Evolutionary conservation across 306 rosid species (phyloP), one percentile per base, ranked within the genome.

Genomic region (Quercus suber): DNA sequence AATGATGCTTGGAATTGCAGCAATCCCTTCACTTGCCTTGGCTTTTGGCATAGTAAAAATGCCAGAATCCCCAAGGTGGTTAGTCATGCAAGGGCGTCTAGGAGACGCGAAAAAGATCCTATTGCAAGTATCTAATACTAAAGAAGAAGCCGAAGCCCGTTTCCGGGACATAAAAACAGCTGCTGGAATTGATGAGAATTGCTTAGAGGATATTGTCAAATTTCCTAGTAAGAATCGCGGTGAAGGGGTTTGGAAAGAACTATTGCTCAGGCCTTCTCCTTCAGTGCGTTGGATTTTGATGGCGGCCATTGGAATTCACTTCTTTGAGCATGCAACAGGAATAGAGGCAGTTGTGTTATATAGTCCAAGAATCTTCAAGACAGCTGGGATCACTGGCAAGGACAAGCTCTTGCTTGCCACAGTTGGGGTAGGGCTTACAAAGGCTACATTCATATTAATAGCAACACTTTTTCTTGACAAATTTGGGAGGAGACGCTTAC

Each of bases 11-110:
- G 98, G 98, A 5, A 9, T 89, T 15, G 96, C 95, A 5, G 93
- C 90, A 1, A 20, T 89, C 59, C 99, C 99, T 61, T 90, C 98
- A 3, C 53, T 91, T 33, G 78, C 33, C 3, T 77, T 95, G 55
- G 81, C 85, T 21, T 55, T 91, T 1, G 90, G 85, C 1, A 80
- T 92, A 55, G 73, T 91, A 13, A 65, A 51, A 67, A 82, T 95
- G 98, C 97, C 98, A 5, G 99, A 95, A 37, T 93, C 98, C 2
- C 99, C 99, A 6, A 87, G 99, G 35, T 95, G 99, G 99, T 57
- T 95, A 2, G 87, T 87, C 6, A 74, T 93, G 88, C 94, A 84
- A 27, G 98, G 99, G 7, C 87, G 83, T 5, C 8, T 95, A 15
- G 90, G 69, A 3, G 84, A 82, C 0, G 98, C 99, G 0, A 87